Evolutionary conservation across 2,329 filamentous ascomycete species (phyloP), one percentile per base, ranked within the genome.

Genomic region (Neopestalotiopsis sp.): DNA sequence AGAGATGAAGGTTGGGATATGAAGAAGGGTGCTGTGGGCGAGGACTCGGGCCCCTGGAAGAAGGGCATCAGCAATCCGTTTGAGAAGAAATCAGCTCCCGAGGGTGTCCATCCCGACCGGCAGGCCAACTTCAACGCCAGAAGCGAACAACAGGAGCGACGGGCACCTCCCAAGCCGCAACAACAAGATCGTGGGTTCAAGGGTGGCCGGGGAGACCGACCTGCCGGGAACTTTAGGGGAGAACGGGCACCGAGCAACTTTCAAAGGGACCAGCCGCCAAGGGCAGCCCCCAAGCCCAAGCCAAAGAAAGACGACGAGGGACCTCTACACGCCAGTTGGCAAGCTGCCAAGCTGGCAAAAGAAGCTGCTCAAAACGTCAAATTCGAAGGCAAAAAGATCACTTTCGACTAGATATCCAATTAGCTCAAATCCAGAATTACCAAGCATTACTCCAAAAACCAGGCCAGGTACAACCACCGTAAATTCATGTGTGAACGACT

Each of bases 261-360:
- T 49, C 68, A 70, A 59, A 68, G 67, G 66, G 66, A 69, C 13
- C 62, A 70, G 66, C 71, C 71, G 61, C 67, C 70, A 57, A 67
- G 67, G 61, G 71, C 74, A 20, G 76, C 73, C 62, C 74, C 75
- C 4, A 81, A 78, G 72, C 77, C 78, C 12, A 73, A 78, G 28
- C 78, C 81, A 68, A 85, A 81, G 73, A 82, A 85, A 68, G 85
- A 88, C 61, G 84, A 87, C 74, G 75, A 76, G 7, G 87, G 88
- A 0, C 73, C 85, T 3, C 77, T 92, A 73, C 90, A 92, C 81
- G 87, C 89, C 1, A 90, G 87, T 74, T 92, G 90, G 90, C 87
- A 87, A 72, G 89, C 89, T 68, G 87, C 84, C 71, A 89, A 89
- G 79, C 87, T 87, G 79, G 86, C 86, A 1, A 90, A 91, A 78